Base-by-base conservation (phyloP, 495 filamentous ascomycete genomes). In the Parachaetomium inaequale region DNA sequence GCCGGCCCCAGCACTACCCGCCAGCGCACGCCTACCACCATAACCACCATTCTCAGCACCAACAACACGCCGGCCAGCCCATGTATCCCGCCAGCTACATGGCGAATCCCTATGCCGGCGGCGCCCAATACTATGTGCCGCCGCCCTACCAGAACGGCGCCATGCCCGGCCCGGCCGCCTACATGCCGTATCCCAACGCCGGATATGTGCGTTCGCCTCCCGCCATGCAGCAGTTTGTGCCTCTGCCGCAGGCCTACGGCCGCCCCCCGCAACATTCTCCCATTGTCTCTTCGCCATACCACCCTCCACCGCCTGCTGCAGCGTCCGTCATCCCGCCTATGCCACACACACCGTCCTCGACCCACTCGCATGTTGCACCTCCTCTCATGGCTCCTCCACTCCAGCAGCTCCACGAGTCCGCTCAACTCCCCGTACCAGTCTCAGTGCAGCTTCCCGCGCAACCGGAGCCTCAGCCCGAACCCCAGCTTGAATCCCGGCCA, bases 251-350 rank as follows among this genome's bases (percentile, higher is more conserved):
- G 66, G 65, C 64, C 52, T 80, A 77, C 59, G 55, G 70, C n/a
- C 74, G 77, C 10, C 76, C 68, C 15, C 71, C 77, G 14, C 79
- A 76, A 49, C 74, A 71, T 19, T 78, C 79, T 2, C 80, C 72
- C 45, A 74, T 70, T 56, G 73, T 76, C 36, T 65, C 63, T 36
- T 70, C 71, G 32, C 69, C 69, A 10, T 78, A 73, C 65, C 74
- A 72, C 49, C 73, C 69, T 26, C 78, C 70, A 32, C 77, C 77
- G 5, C 75, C 75, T 31, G 69, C 67, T 4, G 66, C 73, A 3
- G 63, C 68, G 26, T 62, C 71, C 25, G 68, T 72, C 32, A 52
- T 64, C 10, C 43, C 70, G 0, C 65, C 66, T 25, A 77, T 19
- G 74, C 80, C 46, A 67, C 79, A 55, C 66, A 80, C 60, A 73